phyloP scores from a whole-genome alignment of 352 stramenopile genomes.

The Globisporangium sylvaticum region DNA sequence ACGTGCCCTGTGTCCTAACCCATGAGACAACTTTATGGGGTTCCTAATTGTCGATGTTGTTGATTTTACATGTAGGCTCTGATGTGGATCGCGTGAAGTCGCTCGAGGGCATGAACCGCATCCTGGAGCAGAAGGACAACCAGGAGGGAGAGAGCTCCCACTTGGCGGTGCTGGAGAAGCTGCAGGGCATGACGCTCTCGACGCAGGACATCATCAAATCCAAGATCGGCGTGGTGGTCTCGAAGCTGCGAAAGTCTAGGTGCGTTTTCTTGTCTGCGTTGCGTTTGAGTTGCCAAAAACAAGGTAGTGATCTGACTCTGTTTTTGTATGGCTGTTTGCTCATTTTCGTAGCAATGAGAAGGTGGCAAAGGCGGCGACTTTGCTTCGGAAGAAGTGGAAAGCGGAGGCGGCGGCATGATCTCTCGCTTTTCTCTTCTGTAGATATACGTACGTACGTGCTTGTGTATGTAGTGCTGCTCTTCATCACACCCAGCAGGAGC shows the following conservation, averaged over 20 bases:
- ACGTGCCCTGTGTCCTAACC: conserved; percentile 6
- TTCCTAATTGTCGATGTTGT: background rate
- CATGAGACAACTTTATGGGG: background rate
- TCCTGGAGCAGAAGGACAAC: conserved; percentile 44
- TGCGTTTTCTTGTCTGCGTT: conserved; percentile 15
- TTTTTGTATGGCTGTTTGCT: conserved; percentile 42
- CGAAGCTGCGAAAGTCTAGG: conserved; percentile 74
- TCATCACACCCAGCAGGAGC: background rate
- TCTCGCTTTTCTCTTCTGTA: background rate
- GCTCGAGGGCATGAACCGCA: conserved; percentile 46
- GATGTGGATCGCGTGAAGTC: conserved; percentile 34
- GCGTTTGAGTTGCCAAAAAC: background rate
- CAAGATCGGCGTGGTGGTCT: conserved; percentile 72
- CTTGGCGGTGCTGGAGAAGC: conserved; percentile 45
- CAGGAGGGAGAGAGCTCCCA: conserved; percentile 32
- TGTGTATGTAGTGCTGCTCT: background rate
- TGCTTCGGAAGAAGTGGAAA: conserved; percentile 82
- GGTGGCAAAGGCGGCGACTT: conserved; percentile 47
- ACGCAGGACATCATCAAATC: conserved; percentile 78
- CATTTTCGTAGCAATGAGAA: conserved; percentile 55
- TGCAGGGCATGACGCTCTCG: conserved; percentile 58
- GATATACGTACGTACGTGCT: background rate
- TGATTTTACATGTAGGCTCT: conserved; percentile 1
- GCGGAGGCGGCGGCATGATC: conserved; percentile 32
- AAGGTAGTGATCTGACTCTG: conserved; percentile 14